phyloP scores from a whole-genome alignment of 441 rosid species.

The Euphorbia celastroides region DNA sequence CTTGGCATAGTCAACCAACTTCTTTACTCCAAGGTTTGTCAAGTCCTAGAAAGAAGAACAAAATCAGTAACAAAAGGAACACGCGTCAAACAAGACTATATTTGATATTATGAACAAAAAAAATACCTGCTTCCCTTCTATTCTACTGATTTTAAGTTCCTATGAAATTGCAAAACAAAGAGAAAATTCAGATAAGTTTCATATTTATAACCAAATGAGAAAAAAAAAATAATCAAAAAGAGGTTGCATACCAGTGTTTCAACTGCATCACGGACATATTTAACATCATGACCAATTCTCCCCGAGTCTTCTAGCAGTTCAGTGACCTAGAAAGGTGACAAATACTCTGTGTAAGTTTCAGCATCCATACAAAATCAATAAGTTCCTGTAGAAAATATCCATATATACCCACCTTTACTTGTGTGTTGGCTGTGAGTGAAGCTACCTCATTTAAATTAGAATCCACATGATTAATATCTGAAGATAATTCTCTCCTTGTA shows the following conservation, averaged over 20 bases:
- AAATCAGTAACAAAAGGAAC: conserved; percentile 12
- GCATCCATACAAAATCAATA: conserved; percentile 9
- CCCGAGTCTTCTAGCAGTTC: conserved; percentile 46
- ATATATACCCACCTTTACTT: conserved; percentile 49
- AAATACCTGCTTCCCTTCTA: conserved; percentile 84
- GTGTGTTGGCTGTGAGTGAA: conserved; percentile 51
- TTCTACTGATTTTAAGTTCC: conserved; percentile 64
- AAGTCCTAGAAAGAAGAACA: conserved; percentile 32
- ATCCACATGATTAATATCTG: conserved; percentile 52
- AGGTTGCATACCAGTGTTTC: conserved; percentile 56
- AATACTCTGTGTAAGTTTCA: conserved; percentile 14
- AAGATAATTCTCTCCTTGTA: conserved; percentile 55
- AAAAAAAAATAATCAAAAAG: not conserved
- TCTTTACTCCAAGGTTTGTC: conserved; percentile 52
- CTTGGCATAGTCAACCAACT: conserved; percentile 40
- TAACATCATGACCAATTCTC: conserved; percentile 42
- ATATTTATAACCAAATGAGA: conserved; percentile 3
- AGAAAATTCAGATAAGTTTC: conserved; percentile 8
- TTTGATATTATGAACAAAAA: not conserved
- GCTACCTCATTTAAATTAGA: conserved; percentile 48
- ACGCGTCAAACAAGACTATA: conserved; percentile 4
- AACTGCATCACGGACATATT: conserved; percentile 55
- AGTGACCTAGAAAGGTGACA: conserved; percentile 40
- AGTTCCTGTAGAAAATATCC: conserved; percentile 1
- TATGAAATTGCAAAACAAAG: conserved; percentile 20